Evolutionary conservation across 2,329 filamentous ascomycete genomes (phyloP).

Genomic region (Colletotrichum kahawae): DNA sequence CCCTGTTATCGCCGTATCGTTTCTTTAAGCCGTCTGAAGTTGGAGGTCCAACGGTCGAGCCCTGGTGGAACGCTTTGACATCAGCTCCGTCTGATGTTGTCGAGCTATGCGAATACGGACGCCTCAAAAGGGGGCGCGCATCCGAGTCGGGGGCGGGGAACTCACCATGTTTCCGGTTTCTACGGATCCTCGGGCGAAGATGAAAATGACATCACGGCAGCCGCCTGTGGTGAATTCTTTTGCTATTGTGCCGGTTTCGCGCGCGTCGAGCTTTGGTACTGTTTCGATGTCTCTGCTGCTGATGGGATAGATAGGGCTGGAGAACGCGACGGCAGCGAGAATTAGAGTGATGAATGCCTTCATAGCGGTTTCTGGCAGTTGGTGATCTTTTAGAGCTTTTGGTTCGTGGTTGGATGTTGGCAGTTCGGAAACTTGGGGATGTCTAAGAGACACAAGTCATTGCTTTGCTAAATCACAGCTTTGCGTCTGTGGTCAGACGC

Average conservation of each 20-base stretch:
- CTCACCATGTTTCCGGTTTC: slow-evolving; percentile 43
- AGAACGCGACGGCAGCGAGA: not conserved
- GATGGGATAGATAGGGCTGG: not conserved
- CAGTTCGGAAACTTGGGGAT: not conserved
- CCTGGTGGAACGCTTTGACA: not conserved
- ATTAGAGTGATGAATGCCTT: not conserved
- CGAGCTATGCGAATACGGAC: slow-evolving; percentile 18
- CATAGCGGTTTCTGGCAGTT: not conserved
- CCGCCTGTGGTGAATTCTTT: slow-evolving; percentile 1
- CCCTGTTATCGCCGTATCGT: slow-evolving; percentile 22
- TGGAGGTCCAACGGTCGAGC: slow-evolving; percentile 20
- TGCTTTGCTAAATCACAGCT: not conserved
- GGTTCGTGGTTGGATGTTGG: not conserved
- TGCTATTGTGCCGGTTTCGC: not conserved
- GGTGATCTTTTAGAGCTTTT: not conserved
- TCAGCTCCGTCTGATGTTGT: not conserved
- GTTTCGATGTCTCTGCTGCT: not conserved
- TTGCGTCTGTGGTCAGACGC: not conserved
- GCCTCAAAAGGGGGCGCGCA: slow-evolving; percentile 24
- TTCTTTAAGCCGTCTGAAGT: slow-evolving; percentile 21
- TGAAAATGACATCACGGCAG: slow-evolving; percentile 36
- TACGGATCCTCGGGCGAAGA: slow-evolving; percentile 42
- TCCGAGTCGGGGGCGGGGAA: not conserved
- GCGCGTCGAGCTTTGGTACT: not conserved
- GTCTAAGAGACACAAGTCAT: not conserved